These are phyloP conservation scores for Asparagopsis taxiformis DNA, from an alignment of 31 red algal species.

Conservation along the genomic window DNA sequence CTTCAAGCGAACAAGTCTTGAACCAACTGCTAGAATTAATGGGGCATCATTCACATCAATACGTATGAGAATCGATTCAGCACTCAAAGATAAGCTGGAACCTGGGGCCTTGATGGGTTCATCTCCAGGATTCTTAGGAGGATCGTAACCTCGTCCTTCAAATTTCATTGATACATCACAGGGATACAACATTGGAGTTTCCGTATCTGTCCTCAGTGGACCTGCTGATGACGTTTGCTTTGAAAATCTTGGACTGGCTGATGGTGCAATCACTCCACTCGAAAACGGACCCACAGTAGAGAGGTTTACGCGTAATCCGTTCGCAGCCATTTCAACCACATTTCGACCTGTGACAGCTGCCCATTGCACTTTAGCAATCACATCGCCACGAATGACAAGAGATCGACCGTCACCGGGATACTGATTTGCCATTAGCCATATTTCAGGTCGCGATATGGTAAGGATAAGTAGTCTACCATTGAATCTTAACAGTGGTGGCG, in stretches of 20 bases:
- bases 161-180: slow-evolving; percentile 81
- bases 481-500: slow-evolving; percentile 69
- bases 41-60: slow-evolving; percentile 90
- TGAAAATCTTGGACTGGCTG: background rate
- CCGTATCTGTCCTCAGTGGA: slow-evolving; percentile 34
- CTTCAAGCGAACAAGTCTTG: slow-evolving; percentile 58
- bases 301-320: slow-evolving; percentile 67
- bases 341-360: slow-evolving; percentile 85
- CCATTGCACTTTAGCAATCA: slow-evolving; percentile 87
- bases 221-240: background rate
- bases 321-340: slow-evolving; percentile 68
- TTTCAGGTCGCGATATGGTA: slow-evolving; percentile 80
- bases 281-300: slow-evolving; percentile 30
- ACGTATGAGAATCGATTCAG: slow-evolving; percentile 80
- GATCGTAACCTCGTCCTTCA: slow-evolving; percentile 80
- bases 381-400: slow-evolving; percentile 78
- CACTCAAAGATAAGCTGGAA: slow-evolving; percentile 67
- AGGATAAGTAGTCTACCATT: slow-evolving; percentile 78
- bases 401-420: slow-evolving; percentile 73
- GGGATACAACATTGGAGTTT: slow-evolving; percentile 88
- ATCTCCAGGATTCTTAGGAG: slow-evolving; percentile 61
- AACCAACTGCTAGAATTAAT: slow-evolving; percentile 74
- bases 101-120: slow-evolving; percentile 45
- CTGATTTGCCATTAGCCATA: slow-evolving; percentile 89
- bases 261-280: background rate